phyloP scores from a whole-genome alignment of 345 rosid genomes.

The Pistacia vera region DNA sequence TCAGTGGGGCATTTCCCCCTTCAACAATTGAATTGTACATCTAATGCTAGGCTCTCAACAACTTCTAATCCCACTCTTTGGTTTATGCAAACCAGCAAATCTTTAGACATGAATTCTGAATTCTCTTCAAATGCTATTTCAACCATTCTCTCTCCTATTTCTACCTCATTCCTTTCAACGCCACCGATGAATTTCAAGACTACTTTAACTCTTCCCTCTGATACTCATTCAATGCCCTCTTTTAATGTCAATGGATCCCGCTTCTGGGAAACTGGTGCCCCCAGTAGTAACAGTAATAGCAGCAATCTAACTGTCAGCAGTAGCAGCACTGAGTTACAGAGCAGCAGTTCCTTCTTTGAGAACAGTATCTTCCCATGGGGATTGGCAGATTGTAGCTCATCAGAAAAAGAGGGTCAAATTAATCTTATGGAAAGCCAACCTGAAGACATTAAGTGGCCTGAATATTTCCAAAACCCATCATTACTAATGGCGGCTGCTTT shows the following conservation, averaged over 20 bases:
- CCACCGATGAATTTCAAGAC: conserved; percentile 41
- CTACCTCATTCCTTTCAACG: conserved; percentile 20
- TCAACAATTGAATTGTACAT: conserved; percentile 40
- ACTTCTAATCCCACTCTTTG: conserved; percentile 34
- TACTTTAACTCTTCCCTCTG: conserved; percentile 32
- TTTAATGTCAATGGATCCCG: conserved; percentile 34
- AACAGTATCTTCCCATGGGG: conserved; percentile 58
- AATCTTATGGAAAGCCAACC: conserved; percentile 36
- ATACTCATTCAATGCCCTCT: conserved; percentile 35
- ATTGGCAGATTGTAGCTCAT: conserved; percentile 44
- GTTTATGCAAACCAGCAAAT: conserved; percentile 37
- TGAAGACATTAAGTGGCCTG: conserved; percentile 49
- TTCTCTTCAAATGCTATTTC: conserved; percentile 34
- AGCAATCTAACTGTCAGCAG: conserved; percentile 34
- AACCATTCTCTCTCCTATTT: conserved; percentile 31
- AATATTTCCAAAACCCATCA: conserved; percentile 50
- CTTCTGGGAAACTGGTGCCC: conserved; percentile 43
- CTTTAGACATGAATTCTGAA: conserved; percentile 39
- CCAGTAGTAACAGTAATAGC: conserved; percentile 39
- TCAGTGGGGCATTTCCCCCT: conserved; percentile 38
- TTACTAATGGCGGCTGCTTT: conserved; percentile 53
- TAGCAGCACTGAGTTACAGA: conserved; percentile 51
- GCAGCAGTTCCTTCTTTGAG: conserved; percentile 56
- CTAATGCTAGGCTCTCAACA: conserved; percentile 38
- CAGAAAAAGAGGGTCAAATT: conserved; percentile 45